These are phyloP conservation scores for Malus hybrid DNA, from an alignment of 331 rosid genomes.

Conservation along the genomic window DNA sequence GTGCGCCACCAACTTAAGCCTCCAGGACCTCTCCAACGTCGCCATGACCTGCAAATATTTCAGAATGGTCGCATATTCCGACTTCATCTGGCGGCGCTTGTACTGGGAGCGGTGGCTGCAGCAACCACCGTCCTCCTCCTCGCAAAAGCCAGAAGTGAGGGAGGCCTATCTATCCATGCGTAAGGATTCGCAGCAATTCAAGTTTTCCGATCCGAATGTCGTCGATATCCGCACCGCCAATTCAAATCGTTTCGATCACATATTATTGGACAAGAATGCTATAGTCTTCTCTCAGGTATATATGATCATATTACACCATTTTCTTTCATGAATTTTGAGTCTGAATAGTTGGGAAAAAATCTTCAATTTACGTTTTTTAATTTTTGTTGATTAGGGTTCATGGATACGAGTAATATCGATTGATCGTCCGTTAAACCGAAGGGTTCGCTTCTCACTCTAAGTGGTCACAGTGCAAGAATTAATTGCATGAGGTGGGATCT, in stretches of 20 bases:
- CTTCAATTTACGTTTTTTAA: background rate
- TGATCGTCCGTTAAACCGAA: slow-evolving; percentile 8
- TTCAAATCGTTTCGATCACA: slow-evolving; percentile 24
- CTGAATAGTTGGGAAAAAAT: background rate
- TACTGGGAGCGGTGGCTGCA: slow-evolving; percentile 29
- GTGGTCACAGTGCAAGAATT: slow-evolving; percentile 65
- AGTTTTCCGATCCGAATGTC: slow-evolving; percentile 47
- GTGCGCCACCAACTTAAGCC: slow-evolving; percentile 41
- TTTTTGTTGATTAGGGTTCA: slow-evolving; percentile 44
- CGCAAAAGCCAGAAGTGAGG: slow-evolving; percentile 32
- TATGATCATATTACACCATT: no score
- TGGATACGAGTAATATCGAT: slow-evolving; percentile 20
- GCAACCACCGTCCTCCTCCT: slow-evolving; percentile 9
- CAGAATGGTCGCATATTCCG: slow-evolving; percentile 59
- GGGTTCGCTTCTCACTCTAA: background rate
- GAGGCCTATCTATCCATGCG: slow-evolving; percentile 45
- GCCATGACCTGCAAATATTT: slow-evolving; percentile 57
- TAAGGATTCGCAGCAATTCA: slow-evolving; percentile 46
- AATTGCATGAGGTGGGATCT: slow-evolving; percentile 65
- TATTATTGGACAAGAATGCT: slow-evolving; percentile 29
- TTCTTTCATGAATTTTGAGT: background rate
- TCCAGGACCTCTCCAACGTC: slow-evolving; percentile 57
- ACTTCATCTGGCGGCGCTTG: slow-evolving; percentile 56
- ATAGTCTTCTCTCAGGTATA: slow-evolving; percentile 44
- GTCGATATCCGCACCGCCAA: background rate